phyloP scores from a whole-genome alignment of 2,329 filamentous ascomycete genomes.

The Trichothecium sympodiale region DNA sequence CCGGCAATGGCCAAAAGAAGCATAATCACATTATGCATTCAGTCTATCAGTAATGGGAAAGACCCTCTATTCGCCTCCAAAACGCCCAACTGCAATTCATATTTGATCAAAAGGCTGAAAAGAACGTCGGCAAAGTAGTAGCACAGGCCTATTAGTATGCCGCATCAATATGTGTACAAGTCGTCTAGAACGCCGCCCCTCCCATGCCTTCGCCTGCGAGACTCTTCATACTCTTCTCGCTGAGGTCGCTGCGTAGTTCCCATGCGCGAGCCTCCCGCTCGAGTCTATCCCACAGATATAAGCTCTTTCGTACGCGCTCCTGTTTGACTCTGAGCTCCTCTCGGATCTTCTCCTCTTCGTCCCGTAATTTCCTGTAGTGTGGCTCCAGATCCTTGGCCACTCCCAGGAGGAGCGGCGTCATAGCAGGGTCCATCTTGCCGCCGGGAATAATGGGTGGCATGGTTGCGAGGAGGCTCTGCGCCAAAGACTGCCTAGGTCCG shows the following conservation, averaged over 20 bases:
- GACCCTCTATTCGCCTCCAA: no score
- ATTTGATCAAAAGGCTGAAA: no score
- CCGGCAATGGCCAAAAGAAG: no score
- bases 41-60: no score
- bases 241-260: slow-evolving; percentile 44
- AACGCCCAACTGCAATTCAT: no score
- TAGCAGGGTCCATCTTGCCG: slow-evolving; percentile 39
- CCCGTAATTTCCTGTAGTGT: slow-evolving; percentile 41
- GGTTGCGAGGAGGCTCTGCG: slow-evolving; percentile 38
- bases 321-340: slow-evolving; percentile 41
- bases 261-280: slow-evolving; percentile 42
- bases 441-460: slow-evolving; percentile 41
- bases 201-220: slow-evolving; percentile 44
- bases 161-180: no score
- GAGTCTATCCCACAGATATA: slow-evolving; percentile 42
- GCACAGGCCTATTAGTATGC: no score
- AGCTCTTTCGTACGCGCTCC: slow-evolving; percentile 40
- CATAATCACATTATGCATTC: no score
- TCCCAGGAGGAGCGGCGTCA: slow-evolving; percentile 31
- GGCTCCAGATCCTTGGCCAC: slow-evolving; percentile 42
- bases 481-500: slow-evolving; percentile 31
- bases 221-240: slow-evolving; percentile 45
- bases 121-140: no score
- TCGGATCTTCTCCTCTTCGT: slow-evolving; percentile 47
- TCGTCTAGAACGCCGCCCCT: slow-evolving; percentile 39